Evolutionary conservation across 805 yeast genomes (phyloP).

Genomic region (Kuraishia molischiana): DNA sequence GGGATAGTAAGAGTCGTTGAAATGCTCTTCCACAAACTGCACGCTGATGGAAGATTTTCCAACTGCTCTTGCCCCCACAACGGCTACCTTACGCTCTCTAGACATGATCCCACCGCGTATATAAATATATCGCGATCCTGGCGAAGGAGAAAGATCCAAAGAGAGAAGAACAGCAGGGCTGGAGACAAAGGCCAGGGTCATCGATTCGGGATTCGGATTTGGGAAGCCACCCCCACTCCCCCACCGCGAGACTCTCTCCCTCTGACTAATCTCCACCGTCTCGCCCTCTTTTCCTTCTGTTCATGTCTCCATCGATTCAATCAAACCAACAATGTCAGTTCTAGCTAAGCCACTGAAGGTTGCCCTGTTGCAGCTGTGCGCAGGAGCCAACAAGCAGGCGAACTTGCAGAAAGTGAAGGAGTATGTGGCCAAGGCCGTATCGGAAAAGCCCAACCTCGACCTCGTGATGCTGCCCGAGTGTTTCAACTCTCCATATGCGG

Average conservation of each 20-base stretch:
- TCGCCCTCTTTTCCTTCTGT: too few relatives aligned
- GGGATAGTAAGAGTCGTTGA: slow-evolving; percentile 83
- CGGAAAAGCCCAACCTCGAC: slow-evolving; percentile 44
- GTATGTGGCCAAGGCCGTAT: slow-evolving; percentile 54
- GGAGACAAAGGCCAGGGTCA: too few relatives aligned
- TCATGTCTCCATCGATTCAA: too few relatives aligned
- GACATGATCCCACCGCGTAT: too few relatives aligned
- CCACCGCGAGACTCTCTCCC: too few relatives aligned
- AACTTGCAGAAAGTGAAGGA: slow-evolving; percentile 63
- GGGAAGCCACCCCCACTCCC: too few relatives aligned
- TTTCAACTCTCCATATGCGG: slow-evolving; percentile 93
- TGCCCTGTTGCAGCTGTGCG: slow-evolving; percentile 77
- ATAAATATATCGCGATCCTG: too few relatives aligned
- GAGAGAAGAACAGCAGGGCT: too few relatives aligned
- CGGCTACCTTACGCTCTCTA: slow-evolving; percentile 63
- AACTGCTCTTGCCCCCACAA: slow-evolving; percentile 81
- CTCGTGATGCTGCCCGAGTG: slow-evolving; percentile 89
- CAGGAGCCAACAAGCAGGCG: slow-evolving; percentile 72
- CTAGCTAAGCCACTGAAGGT: slow-evolving; percentile 20
- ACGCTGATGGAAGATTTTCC: slow-evolving; percentile 84
- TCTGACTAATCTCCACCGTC: too few relatives aligned
- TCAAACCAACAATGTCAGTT: background rate
- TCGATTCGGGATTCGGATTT: too few relatives aligned
- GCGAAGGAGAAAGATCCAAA: too few relatives aligned
- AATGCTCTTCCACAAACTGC: slow-evolving; percentile 79